Conservation (phyloP, 768 basidiomycete genomes). For the Lentinus brumalis region DNA sequence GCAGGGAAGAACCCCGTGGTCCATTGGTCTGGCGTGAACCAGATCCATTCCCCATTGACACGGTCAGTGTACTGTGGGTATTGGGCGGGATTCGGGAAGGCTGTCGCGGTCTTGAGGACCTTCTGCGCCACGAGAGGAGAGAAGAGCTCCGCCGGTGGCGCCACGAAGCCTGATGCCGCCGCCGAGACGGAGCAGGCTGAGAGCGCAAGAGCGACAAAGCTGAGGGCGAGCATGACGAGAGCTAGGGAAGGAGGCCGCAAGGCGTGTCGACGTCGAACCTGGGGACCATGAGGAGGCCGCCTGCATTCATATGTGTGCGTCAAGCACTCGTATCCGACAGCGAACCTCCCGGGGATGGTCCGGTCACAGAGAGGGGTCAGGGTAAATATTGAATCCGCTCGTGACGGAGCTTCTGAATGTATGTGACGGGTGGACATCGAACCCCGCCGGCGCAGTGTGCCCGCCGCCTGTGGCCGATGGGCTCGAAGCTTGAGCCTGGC, state of each 20-base stretch:
- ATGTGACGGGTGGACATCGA: too few relatives aligned
- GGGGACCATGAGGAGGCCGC: neutral
- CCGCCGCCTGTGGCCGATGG: too few relatives aligned
- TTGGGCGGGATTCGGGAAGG: constrained; percentile 40
- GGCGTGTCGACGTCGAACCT: neutral
- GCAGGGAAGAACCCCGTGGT: constrained; percentile 70
- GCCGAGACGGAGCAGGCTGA: neutral
- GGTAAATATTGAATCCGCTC: neutral
- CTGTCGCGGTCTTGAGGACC: constrained; percentile 55
- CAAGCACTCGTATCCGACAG: neutral
- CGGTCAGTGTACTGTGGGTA: constrained; percentile 66
- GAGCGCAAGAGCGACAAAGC: constrained; percentile 1
- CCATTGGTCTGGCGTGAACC: constrained; percentile 60
- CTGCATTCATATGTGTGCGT: neutral
- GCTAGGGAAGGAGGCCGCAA: neutral
- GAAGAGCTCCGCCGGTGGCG: constrained; percentile 53
- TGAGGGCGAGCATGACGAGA: constrained; percentile 1
- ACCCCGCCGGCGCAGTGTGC: neutral
- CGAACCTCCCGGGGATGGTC: neutral
- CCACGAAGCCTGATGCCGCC: neutral
- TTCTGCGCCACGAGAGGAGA: constrained; percentile 61
- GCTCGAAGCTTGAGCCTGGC: too few relatives aligned
- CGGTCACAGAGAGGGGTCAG: neutral
- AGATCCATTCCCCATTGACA: constrained; percentile 51
- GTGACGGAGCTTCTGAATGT: neutral